Base-by-base conservation (phyloP, 2,329 filamentous ascomycete species). In the Cladosporium colombiae region DNA sequence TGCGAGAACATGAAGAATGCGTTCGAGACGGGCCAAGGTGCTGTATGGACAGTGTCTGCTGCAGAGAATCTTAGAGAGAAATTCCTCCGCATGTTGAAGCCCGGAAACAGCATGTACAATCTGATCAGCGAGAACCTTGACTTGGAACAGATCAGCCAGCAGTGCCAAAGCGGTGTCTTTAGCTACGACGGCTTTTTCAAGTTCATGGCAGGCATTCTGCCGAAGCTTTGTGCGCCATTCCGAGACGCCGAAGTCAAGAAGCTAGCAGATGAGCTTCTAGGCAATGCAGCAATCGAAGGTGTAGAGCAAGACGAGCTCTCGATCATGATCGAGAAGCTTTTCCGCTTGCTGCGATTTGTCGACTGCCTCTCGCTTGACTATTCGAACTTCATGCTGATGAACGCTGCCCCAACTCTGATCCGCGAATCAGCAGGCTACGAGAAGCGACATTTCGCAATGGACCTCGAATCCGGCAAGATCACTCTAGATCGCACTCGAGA, bases 171-270 rank as follows among this genome's bases (percentile, higher is more conserved):
- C 64, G 91, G 91, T 16, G 87, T 86, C 59, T 94, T 94, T 75
- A 93, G 91, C 0, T 93, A 93, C 70, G 88, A 91, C 70, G 89
- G 88, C 66, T 93, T 94, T 78, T 94, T 94, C 74, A 81, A 83
- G 1, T 90, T 91, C 68, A 91, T 94, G 84, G 88, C 87, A 1
- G 85, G 86, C 1, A 84, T 95, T 56, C 81, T 95, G 58, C 91
- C 91, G 6, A 91, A 91, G 74, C 85, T 95, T 16, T 94, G 91
- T 72, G 91, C 91, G 0, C 91, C 91, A 0, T 88, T 91, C 74
- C 84, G 91, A n/a, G 91, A 95, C 73, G 86, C 86, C 4, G 88
- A 92, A 74, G 89, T 92, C 66, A 89, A 90, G 74, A 83, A 85
- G 2, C 78, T 94, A 23, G 82, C 88, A 1, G 85, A 89, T 59